Conservation (phyloP, 805 yeast species). For the Nakazawaea wickerhamii region DNA sequence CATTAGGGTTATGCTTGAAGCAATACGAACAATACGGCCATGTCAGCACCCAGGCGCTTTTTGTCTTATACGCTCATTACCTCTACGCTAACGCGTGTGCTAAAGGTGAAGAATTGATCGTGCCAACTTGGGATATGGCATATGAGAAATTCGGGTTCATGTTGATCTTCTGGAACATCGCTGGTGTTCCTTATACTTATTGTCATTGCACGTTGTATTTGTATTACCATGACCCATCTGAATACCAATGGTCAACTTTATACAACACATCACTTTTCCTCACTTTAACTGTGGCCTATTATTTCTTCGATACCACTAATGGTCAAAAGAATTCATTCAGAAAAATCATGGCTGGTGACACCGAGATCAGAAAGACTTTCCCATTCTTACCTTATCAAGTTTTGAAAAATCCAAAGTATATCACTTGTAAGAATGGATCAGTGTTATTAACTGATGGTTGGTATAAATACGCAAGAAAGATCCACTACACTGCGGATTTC, state of each 20-base stretch:
- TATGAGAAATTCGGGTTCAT: constrained; percentile 99
- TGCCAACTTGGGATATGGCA: constrained; percentile 99
- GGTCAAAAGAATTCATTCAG: constrained; percentile 95
- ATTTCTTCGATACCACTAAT: constrained; percentile 90
- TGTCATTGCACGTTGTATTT: constrained; percentile 88
- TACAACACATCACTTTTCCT: constrained; percentile 56
- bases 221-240: constrained; percentile 76
- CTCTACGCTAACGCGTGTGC: constrained; percentile 94
- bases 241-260: constrained; percentile 64
- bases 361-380: constrained; percentile 74
- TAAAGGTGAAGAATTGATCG: constrained; percentile 95
- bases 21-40: constrained; percentile 81
- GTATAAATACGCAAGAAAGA: constrained; percentile 89
- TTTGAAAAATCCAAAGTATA: constrained; percentile 77
- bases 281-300: constrained; percentile 66
- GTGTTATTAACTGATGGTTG: constrained; percentile 87
- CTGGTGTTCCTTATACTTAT: constrained; percentile 98
- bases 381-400: constrained; percentile 88
- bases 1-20: constrained; percentile 67
- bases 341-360: constrained; percentile 76
- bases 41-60: constrained; percentile 68
- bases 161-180: constrained; percentile 98
- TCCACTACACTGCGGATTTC: constrained; percentile 93
- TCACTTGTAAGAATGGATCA: constrained; percentile 82
- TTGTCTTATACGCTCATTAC: constrained; percentile 82